phyloP scores from a whole-genome alignment of 192 early-diverging fungal species.

The Physocladia obscura region DNA sequence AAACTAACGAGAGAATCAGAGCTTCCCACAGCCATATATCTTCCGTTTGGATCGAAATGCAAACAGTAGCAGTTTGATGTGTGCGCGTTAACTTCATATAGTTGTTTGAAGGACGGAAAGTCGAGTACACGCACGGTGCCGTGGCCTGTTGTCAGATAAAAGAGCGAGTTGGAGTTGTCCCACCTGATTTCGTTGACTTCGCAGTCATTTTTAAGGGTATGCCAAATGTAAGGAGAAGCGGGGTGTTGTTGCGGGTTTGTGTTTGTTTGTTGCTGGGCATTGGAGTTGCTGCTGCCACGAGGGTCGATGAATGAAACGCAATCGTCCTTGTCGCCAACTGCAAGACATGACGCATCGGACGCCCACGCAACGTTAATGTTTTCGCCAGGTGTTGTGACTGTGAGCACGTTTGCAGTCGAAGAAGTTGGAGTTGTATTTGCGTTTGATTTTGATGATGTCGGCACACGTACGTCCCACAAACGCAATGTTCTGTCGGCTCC shows the following conservation, averaged over 20 bases:
- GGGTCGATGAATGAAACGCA: conserved; percentile 77
- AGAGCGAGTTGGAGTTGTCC: conserved; percentile 70
- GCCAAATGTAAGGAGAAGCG: conserved; percentile 36
- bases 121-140: conserved; percentile 70
- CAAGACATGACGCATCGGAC: conserved; percentile 72
- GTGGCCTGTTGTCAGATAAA: conserved; percentile 76
- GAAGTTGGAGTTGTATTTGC: not conserved
- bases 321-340: conserved; percentile 85
- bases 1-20: conserved; percentile 74
- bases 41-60: conserved; percentile 74
- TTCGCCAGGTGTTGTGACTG: conserved; percentile 69
- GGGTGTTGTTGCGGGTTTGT: no score
- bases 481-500: conserved; percentile 76
- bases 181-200: conserved; percentile 83
- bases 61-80: conserved; percentile 80
- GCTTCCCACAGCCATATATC: conserved; percentile 76
- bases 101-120: conserved; percentile 60
- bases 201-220: conserved; percentile 50
- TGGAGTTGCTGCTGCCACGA: conserved; percentile 30
- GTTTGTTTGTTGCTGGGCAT: no score
- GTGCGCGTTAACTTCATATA: conserved; percentile 64
- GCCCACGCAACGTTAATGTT: conserved; percentile 87
- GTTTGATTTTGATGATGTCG: conserved; percentile 2
- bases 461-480: conserved; percentile 79
- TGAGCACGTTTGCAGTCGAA: conserved; percentile 56